Base-by-base conservation (phyloP, 2,329 filamentous ascomycete species). In the Talaromyces sp. region DNA sequence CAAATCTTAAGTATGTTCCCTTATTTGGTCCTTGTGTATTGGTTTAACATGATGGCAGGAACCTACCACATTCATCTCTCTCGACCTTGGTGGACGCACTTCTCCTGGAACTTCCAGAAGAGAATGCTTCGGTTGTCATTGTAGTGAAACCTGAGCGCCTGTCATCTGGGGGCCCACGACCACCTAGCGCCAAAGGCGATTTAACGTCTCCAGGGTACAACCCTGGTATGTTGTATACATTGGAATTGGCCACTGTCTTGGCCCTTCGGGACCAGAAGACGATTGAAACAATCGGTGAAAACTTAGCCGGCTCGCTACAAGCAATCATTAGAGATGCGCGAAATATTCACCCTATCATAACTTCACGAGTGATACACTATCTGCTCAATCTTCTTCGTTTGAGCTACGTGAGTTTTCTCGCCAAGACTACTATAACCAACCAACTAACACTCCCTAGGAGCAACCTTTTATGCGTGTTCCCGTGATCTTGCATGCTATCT, bases 401-500 rank as follows among this genome's bases (percentile, higher is more conserved):
- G 21, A 93, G 92, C 78, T 96, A 96, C 75, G 90, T 78, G 89
- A 62, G 46, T 50, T 51, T 21, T 10, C 19, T 53, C 17, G 46
- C 29, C 11, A 53, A 14, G 41, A 32, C 35, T 29, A 27, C 31
- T 21, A 27, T 54, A n/a, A 13, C 6, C 58, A 62, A 73, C 71
- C 62, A 29, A 41, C 38, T 64, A 8, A 64, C 51, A 21, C 24
- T 26, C 31, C 50, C 2, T 66, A 93, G 89, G 89, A 96, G 66
- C 86, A 93, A 69, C 90, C 96, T 68, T 96, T 95, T 73, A 88
- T 97, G 69, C 90, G 95, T 60, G 90, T 93, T 0, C 95, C 95
- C 1, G 90, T 98, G 56, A 84, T 98, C 8, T 83, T 99, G 13
- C 95, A 99, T 73, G 89, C 89, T 1, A 92, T 99, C 63, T 96